Base-by-base conservation (phyloP, 805 yeast species). In the Lachancea kluyveri region DNA sequence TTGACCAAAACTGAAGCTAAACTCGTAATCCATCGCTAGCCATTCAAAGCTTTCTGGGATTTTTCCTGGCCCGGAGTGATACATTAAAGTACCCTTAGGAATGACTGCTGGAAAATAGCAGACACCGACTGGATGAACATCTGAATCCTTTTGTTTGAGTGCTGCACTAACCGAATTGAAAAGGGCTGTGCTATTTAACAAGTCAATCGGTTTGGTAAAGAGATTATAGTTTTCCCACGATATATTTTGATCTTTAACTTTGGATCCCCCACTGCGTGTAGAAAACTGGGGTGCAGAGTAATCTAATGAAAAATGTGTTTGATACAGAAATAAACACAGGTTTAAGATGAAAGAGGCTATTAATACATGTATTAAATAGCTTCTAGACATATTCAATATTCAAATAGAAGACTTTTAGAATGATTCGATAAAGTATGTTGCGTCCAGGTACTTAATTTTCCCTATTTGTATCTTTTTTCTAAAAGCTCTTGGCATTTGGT, bases 21-120 rank as follows among this genome's bases (percentile, higher is more conserved):
- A 76, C 43, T 77, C 82, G 40, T 62, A 68, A 46, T 76, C 79
- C 68, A 76, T 59, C 1, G 83, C 84, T 8, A 74, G 54, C 83
- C 84, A 77, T 48, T 77, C 83, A 19, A 65, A 65, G 15, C 60
- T 46, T 0, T 48, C 47, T 2, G 81, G 80, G 7, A 73, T 42
- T 3, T 45, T 35, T 0, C 64, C 62, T n/a, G 46, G 39, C 4
- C 72, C 73, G 0, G 77, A 61, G 50, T 77, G 83, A 36, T 72
- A 77, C 30, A 77, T 45, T 21, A 71, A 43, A 0, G 82, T 74
- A 4, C 79, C 79, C 26, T 69, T 62, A 0, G 82, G 80, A 15
- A 77, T 61, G 33, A 65, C 66, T 1, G 79, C 83, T 0, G 84
- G 80, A 24, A 76, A 64, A 40, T 65, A 72, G 5, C 73, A 62